Evolutionary conservation across 2,329 filamentous ascomycete genomes (phyloP).

Genomic region (Clarireedia sp.): DNA sequence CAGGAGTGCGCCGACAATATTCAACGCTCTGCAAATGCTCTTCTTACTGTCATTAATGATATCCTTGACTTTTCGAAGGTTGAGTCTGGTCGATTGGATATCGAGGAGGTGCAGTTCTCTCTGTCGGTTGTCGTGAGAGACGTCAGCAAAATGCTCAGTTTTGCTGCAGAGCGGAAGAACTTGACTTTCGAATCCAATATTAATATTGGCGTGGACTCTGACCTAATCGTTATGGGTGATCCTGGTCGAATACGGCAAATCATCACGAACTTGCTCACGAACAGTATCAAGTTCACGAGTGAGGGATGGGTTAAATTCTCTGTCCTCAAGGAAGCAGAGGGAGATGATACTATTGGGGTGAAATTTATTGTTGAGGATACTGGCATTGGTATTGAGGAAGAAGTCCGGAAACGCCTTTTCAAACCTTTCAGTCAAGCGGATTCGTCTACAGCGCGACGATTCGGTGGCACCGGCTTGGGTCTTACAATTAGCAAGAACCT

Average conservation of each 20-base stretch:
- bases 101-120: conserved; percentile 77
- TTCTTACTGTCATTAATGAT: conserved; percentile 84
- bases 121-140: conserved; percentile 62
- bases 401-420: conserved; percentile 65
- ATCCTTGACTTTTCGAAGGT: conserved; percentile 87
- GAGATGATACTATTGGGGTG: conserved; percentile 55
- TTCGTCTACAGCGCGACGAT: conserved; percentile 68
- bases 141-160: conserved; percentile 80
- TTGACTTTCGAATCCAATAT: conserved; percentile 63
- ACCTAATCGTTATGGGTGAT: conserved; percentile 78
- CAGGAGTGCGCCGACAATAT: conserved; percentile 71
- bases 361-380: conserved; percentile 70
- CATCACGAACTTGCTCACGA: conserved; percentile 69
- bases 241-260: conserved; percentile 73
- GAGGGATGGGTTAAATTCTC: conserved; percentile 61
- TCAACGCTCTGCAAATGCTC: conserved; percentile 68
- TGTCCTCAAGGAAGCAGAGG: conserved; percentile 56
- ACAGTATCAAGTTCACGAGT: conserved; percentile 68
- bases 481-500: conserved; percentile 76
- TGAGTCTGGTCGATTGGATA: conserved; percentile 67
- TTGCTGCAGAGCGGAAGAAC: conserved; percentile 73
- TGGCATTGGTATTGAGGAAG: conserved; percentile 74
- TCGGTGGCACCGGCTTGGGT: conserved; percentile 70
- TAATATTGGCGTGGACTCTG: conserved; percentile 44
- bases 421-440: conserved; percentile 78